phyloP scores from a whole-genome alignment of 352 stramenopile species.

The Globisporangium yorkense region DNA sequence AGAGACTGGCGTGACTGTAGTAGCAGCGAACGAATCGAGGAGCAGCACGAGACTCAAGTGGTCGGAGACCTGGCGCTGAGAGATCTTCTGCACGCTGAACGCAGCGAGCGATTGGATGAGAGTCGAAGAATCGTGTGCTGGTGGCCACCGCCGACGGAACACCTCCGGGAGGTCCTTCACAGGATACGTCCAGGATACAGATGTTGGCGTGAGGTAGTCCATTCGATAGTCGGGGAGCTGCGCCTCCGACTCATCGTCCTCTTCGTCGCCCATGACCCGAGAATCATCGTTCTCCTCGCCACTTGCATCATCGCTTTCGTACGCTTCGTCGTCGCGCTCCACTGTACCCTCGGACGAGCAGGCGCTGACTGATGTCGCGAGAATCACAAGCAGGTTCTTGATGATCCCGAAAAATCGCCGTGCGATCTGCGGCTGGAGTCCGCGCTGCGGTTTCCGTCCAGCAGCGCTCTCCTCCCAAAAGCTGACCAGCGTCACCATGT shows the following conservation, averaged over 20 bases:
- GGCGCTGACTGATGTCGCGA: slow-evolving; percentile 29
- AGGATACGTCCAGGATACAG: slow-evolving; percentile 35
- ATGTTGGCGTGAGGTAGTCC: slow-evolving; percentile 29
- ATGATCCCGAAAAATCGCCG: slow-evolving; percentile 78
- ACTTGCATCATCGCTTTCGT: slow-evolving; percentile 10
- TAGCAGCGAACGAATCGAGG: slow-evolving; percentile 76
- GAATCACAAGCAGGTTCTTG: slow-evolving; percentile 40
- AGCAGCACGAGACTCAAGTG: slow-evolving; percentile 75
- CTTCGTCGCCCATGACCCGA: slow-evolving; percentile 12
- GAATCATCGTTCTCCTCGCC: slow-evolving; percentile 11
- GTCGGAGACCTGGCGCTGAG: slow-evolving; percentile 33
- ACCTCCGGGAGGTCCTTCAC: slow-evolving; percentile 40
- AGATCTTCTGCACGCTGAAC: slow-evolving; percentile 39
- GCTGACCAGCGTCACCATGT: slow-evolving; percentile 73
- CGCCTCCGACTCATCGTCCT: slow-evolving; percentile 11
- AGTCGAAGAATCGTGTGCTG: slow-evolving; percentile 34
- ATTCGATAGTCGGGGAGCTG: slow-evolving; percentile 27
- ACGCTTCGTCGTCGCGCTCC: neutral
- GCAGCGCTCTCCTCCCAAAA: slow-evolving; percentile 80
- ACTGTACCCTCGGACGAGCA: neutral
- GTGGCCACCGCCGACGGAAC: slow-evolving; percentile 55
- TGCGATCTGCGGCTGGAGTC: slow-evolving; percentile 70
- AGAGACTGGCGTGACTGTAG: slow-evolving; percentile 58
- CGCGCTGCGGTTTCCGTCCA: slow-evolving; percentile 57
- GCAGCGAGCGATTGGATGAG: slow-evolving; percentile 39